phyloP scores from a whole-genome alignment of 2,329 filamentous ascomycete genomes.

The Sphaerulina vaccinii region DNA sequence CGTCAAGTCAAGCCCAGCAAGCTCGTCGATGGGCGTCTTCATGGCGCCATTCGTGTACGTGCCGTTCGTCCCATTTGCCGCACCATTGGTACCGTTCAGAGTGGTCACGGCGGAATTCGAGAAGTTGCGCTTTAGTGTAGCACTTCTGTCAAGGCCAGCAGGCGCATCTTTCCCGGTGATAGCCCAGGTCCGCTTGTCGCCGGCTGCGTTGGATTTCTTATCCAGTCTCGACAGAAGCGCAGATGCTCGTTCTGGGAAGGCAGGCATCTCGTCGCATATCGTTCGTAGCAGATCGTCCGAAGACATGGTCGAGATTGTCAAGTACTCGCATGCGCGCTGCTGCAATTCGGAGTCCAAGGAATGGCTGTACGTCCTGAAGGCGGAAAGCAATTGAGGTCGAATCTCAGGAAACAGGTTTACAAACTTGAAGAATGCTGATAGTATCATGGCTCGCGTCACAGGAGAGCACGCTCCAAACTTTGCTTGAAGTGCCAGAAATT shows the following conservation, averaged over 20 bases:
- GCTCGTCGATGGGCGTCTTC: slow-evolving; percentile 53
- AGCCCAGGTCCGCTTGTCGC: slow-evolving; percentile 95
- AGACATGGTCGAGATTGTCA: slow-evolving; percentile 78
- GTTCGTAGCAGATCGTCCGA: slow-evolving; percentile 90
- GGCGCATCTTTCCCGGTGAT: slow-evolving; percentile 88
- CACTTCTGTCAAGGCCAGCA: slow-evolving; percentile 66
- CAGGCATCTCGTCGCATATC: slow-evolving; percentile 97
- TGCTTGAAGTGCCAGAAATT: slow-evolving; percentile 85
- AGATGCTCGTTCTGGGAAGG: slow-evolving; percentile 91
- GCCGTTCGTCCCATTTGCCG: slow-evolving; percentile 30
- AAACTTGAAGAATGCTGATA: slow-evolving; percentile 96
- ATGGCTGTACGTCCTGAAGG: slow-evolving; percentile 90
- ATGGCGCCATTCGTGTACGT: slow-evolving; percentile 27
- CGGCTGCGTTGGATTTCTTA: slow-evolving; percentile 82
- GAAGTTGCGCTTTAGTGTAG: slow-evolving; percentile 82
- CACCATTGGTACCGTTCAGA: slow-evolving; percentile 39
- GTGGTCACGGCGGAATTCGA: slow-evolving; percentile 51
- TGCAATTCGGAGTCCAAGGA: slow-evolving; percentile 93
- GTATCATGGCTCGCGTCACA: slow-evolving; percentile 85
- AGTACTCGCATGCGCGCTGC: slow-evolving; percentile 92
- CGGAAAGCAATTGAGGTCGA: slow-evolving; percentile 86
- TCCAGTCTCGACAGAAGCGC: slow-evolving; percentile 88
- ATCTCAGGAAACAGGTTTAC: slow-evolving; percentile 98
- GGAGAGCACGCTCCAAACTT: slow-evolving; percentile 89
- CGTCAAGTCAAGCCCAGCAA: slow-evolving; percentile 79